Base-by-base conservation (phyloP, 2,329 filamentous ascomycete species). In the Hirsutella rhossiliensis region DNA sequence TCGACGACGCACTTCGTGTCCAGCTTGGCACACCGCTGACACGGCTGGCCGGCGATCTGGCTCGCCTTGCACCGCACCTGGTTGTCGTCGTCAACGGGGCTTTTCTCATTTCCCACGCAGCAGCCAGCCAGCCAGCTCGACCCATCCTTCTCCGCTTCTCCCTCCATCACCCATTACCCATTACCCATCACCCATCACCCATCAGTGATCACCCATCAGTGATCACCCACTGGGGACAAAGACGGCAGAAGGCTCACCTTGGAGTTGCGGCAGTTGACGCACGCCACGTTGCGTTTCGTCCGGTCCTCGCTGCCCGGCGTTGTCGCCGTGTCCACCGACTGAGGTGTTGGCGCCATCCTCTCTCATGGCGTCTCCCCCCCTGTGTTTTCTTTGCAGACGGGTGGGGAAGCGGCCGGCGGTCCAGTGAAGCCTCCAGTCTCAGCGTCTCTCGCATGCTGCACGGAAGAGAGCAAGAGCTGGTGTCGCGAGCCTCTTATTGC, bases 1-100 rank as follows among this genome's bases (percentile, higher is more conserved):
- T 71, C 67, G 28, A 71, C 65, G 11, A 71, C 61, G 43, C 68
- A 71, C 17, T 60, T 51, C 28, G 69, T 55, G 34, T 63, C 55
- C 20, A 70, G 55, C 56, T 71, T 71, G 45, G 61, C 55, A 47
- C 68, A 71, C 40, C 68, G 61, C 46, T 67, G 63, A 43, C 68
- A 71, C 27, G 65, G 62, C 50, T 67, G 59, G 42, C 64, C 64
- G 3, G 58, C 52, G 11, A 56, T 54, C 13, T 57, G 50, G 49
- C 62, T 67, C 17, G 65, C 58, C 51, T 64, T 65, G 54, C 68
- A 71, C 45, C 66, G 65, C 23, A 71, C 68, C 67, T 71, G 48
- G 39, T 12, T 28, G 12, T 11, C 17, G 18, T 11, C 6, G 44
- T 43, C 20, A 46, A 8, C 41, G 4, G 7, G 28, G 18, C 30